Conservation (phyloP, 805 yeast genomes). For the Ogataea methanolica region DNA sequence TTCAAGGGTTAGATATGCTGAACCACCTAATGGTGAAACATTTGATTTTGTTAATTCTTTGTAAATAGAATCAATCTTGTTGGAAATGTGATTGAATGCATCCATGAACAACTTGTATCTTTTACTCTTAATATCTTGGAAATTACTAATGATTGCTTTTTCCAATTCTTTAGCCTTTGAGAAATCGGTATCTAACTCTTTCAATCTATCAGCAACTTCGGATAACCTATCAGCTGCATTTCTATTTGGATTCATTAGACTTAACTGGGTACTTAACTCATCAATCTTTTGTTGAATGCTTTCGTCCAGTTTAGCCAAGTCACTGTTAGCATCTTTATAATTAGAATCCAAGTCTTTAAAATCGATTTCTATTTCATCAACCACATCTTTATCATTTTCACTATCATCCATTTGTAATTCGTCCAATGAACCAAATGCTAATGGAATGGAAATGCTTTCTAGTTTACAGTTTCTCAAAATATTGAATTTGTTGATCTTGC, state of each 20-base stretch:
- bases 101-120: slow-evolving; percentile 62
- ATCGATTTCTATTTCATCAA: slow-evolving; percentile 50
- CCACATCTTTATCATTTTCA: slow-evolving; percentile 25
- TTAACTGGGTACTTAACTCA: slow-evolving; percentile 33
- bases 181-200: slow-evolving; percentile 61
- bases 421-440: slow-evolving; percentile 55
- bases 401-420: slow-evolving; percentile 57
- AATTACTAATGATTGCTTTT: slow-evolving; percentile 46
- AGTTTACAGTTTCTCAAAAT: slow-evolving; percentile 70
- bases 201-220: slow-evolving; percentile 59
- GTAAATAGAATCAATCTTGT: slow-evolving; percentile 68
- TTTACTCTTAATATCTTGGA: slow-evolving; percentile 51
- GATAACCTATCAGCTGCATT: slow-evolving; percentile 73
- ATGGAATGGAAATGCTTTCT: slow-evolving; percentile 61
- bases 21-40: slow-evolving; percentile 79
- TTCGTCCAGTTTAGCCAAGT: slow-evolving; percentile 16
- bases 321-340: too few species aligned
- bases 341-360: slow-evolving; percentile 37
- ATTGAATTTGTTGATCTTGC: slow-evolving; percentile 51
- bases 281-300: slow-evolving; percentile 32
- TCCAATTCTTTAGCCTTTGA: slow-evolving; percentile 58
- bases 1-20: slow-evolving; percentile 84
- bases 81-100: slow-evolving; percentile 75
- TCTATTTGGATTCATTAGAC: slow-evolving; percentile 67
- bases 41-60: slow-evolving; percentile 77